Evolutionary conservation across 1,284 basidiomycete species (phyloP), one percentile per base, ranked within the genome.

Genomic region (Phlebopus sp.): DNA sequence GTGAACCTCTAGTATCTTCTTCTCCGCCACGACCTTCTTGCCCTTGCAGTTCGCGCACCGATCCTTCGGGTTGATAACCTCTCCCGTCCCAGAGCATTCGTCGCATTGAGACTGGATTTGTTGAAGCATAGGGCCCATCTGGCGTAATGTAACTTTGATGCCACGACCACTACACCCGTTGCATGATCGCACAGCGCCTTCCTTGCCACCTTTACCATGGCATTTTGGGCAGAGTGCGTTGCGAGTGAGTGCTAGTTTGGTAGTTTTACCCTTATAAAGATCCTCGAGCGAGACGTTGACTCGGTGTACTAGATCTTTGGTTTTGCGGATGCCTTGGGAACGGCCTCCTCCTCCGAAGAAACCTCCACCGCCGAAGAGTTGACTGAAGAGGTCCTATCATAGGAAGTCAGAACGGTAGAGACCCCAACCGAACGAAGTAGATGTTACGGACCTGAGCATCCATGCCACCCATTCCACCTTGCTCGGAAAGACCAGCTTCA

Each of bases 81-180:
- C 96, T 56, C 97, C 97, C 18, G 83, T 81, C 29, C 92, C 97
- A 45, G 78, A 79, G 70, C 97, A 99, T 29, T 97, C 95, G 64
- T 89, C 84, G 74, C 97, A 99, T 43, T 86, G 80, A 56, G 93
- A 90, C 69, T 99, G 97, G 62, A 99, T 92, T 73, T 99, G 97
- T 73, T 99, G 97, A 60, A 99, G 93, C 97, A 99, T 99, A 14
- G 97, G 97, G 31, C 97, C 97, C 81, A 97, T 88, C 70, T 98
- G 96, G 53, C 97, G 90, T 52, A 98, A 76, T 49, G 89, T 92
- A 60, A 98, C 73, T 70, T 89, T 92, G 74, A 97, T 74, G 67
- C 97, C 97, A 60, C 93, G 91, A 57, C 97, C 97, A 61, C 77
- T 80, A 75, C 97, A 99, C 17, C 77, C 68, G 42, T 69, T 61